Base-by-base conservation (phyloP, 1,139 yeast species). In the Cylindricascospora bacillispora region DNA sequence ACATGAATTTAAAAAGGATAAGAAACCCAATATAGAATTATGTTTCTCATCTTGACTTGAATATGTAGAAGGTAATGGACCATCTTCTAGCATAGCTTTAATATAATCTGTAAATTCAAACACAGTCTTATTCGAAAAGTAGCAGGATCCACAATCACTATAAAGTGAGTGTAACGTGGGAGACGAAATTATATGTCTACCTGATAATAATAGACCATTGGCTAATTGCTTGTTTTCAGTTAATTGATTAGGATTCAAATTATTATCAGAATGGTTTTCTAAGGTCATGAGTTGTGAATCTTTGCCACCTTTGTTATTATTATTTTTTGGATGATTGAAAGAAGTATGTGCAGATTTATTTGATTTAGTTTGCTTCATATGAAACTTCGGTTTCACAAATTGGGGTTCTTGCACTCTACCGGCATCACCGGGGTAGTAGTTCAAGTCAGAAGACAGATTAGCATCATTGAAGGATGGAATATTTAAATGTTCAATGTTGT, bases 91-190 rank as follows among this genome's bases (percentile, higher is more conserved):
- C 26, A 40, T 29, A 4, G 30, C 27, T 26, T 49, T 51, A n/a
- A 52, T 32, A 13, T 35, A 25, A 32, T 47, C 50, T 3, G 48
- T 26, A 28, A 52, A 51, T 27, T 41, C 37, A 31, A 35, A 48
- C 9, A 46, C 49, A 9, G 31, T 31, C 0, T 35, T 27, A 22
- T 47, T 41, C 3, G 56, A 47, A 33, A 51, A 52, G 30, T 52
- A 52, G 22, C 45, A 43, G 5, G 38, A 28, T 4, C 55, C 54
- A 30, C 45, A 47, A 6, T 41, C 44, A 6, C 34, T 34, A 35
- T 47, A 49, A 21, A 48, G 36, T 17, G 40, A 34, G 20, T 43
- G 44, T 15, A 52, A 34, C 11, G 48, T 50, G 4, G 40, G 35
- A 9, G 47, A 40, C 3, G 53, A 44, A 7, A 36, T 35, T 5